These are phyloP conservation scores for Tetragonia tetragonoides DNA, from an alignment of 148 eudicot genomes.

Conservation along the genomic window DNA sequence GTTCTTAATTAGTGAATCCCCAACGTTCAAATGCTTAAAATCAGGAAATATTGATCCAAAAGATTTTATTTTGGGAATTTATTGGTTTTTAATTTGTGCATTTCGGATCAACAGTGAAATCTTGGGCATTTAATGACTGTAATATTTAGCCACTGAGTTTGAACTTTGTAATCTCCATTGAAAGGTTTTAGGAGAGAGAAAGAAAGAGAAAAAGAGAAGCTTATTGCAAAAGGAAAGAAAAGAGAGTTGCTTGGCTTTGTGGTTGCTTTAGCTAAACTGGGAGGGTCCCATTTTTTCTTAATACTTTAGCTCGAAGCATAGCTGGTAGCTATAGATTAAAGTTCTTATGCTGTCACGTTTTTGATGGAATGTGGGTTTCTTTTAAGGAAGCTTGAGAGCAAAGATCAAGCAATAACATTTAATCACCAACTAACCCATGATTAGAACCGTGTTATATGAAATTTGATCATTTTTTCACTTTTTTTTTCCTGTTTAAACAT, in stretches of 20 bases:
- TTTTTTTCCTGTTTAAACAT: conserved; percentile 2
- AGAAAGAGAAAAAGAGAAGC: neutral
- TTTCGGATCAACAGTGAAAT: conserved; percentile 7
- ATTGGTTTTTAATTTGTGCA: neutral
- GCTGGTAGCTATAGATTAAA: conserved; percentile 30
- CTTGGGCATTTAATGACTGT: conserved; percentile 10
- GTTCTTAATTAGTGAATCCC: neutral
- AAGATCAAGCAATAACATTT: conserved; percentile 47
- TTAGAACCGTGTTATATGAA: conserved; percentile 20
- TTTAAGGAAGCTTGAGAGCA: conserved; percentile 32
- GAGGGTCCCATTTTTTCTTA: conserved; percentile 3
- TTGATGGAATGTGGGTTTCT: conserved; percentile 29
- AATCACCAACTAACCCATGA: conserved; percentile 59
- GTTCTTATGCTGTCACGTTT: conserved; percentile 26
- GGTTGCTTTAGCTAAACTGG: conserved; percentile 29
- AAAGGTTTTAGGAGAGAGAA: conserved; percentile 11
- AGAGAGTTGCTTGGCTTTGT: conserved; percentile 17
- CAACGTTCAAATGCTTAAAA: neutral
- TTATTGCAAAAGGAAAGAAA: neutral
- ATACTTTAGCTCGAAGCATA: conserved; percentile 33
- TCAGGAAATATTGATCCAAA: conserved; percentile 12
- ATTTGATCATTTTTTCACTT: conserved; percentile 10
- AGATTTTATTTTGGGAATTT: conserved; percentile 8
- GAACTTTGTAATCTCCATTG: conserved; percentile 3
- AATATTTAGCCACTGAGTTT: neutral